phyloP scores from a whole-genome alignment of 441 rosid species.

The Pelargonium citronellum region DNA sequence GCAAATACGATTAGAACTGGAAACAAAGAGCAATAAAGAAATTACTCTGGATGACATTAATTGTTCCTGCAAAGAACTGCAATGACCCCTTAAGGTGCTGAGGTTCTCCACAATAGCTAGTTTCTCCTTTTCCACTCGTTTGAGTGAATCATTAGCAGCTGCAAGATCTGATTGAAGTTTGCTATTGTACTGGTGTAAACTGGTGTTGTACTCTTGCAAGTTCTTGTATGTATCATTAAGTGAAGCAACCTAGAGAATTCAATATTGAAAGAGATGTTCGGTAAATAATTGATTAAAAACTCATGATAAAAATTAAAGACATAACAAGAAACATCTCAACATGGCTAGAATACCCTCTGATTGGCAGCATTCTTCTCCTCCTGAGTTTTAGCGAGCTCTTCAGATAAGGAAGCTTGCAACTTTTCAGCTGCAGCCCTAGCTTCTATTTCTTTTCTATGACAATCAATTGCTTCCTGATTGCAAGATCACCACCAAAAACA shows the following conservation, averaged over 20 bases:
- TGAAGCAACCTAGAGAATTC: slow-evolving; percentile 46
- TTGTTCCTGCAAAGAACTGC: slow-evolving; percentile 77
- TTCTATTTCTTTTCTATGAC: slow-evolving; percentile 54
- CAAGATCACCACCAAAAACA: slow-evolving; percentile 4
- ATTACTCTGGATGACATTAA: slow-evolving; percentile 61
- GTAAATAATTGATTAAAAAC: not conserved
- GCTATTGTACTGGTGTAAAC: slow-evolving; percentile 72
- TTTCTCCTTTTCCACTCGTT: slow-evolving; percentile 75
- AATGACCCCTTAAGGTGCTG: slow-evolving; percentile 75
- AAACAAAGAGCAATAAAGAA: not conserved
- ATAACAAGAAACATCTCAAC: not conserved
- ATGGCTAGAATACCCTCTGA: slow-evolving; percentile 48
- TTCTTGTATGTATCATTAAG: slow-evolving; percentile 74
- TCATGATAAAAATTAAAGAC: not conserved
- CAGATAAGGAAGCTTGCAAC: slow-evolving; percentile 50
- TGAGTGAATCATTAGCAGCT: slow-evolving; percentile 46
- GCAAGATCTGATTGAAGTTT: slow-evolving; percentile 67
- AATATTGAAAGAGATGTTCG: slow-evolving; percentile 15
- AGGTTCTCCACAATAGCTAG: slow-evolving; percentile 75
- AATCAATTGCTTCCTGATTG: slow-evolving; percentile 60
- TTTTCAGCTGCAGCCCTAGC: slow-evolving; percentile 59
- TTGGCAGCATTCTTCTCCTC: slow-evolving; percentile 62
- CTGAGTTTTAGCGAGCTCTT: slow-evolving; percentile 60
- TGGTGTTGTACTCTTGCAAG: slow-evolving; percentile 78
- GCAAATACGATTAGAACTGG: too few species aligned